phyloP scores from a whole-genome alignment of 2,329 filamentous ascomycete genomes.

The Penicillium rolfsii region DNA sequence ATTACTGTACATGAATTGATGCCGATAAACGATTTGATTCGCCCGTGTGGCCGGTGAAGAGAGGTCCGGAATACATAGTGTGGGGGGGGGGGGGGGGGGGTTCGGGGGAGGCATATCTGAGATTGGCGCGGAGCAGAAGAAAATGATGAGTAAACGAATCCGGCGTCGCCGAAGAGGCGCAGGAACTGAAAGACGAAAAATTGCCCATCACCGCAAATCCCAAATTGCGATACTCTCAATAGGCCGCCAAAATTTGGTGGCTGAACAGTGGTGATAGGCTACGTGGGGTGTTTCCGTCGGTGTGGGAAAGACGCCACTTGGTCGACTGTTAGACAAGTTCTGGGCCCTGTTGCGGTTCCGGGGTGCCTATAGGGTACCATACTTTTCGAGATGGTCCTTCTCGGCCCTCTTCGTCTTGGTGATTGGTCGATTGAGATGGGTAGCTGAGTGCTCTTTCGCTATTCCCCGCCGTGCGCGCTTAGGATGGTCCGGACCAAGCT shows the following conservation, averaged over 20 bases:
- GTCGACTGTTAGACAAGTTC: neutral
- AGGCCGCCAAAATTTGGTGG: neutral
- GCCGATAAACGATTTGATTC: neutral
- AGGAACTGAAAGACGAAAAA: neutral
- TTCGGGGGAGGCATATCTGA: neutral
- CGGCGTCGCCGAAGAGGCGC: neutral
- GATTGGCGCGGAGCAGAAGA: neutral
- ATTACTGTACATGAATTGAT: neutral
- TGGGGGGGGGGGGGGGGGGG: neutral
- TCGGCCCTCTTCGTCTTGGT: neutral
- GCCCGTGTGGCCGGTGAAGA: neutral
- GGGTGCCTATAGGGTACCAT: constrained; percentile 1
- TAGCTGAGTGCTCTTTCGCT: neutral
- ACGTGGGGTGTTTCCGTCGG: neutral
- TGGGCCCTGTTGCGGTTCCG: neutral
- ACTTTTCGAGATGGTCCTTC: neutral
- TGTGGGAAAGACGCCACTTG: neutral
- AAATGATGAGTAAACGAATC: neutral
- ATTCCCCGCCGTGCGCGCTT: constrained; percentile 2
- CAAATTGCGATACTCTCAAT: neutral
- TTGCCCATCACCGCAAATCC: too few relatives aligned
- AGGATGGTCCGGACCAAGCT: constrained; percentile 2
- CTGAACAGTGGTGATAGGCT: neutral
- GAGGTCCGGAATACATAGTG: neutral
- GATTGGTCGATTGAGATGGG: neutral